Conservation (phyloP, 306 rosid species). For the Sesbania bispinosa region DNA sequence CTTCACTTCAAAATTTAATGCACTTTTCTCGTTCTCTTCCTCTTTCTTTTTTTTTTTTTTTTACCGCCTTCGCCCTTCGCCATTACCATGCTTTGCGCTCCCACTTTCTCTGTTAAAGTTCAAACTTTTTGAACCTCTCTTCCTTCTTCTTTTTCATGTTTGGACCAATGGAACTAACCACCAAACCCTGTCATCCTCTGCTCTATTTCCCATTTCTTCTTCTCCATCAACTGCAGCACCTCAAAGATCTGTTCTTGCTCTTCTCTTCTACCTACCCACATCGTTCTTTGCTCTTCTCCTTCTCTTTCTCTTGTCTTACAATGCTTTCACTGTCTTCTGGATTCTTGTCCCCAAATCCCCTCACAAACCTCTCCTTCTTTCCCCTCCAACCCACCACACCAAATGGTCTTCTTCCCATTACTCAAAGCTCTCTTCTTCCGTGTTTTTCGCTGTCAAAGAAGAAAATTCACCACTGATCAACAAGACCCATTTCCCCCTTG, state of each 20-base stretch:
- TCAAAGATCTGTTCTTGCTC: conserved; percentile 37
- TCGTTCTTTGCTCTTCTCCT: conserved; percentile 53
- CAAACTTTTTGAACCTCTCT: neutral
- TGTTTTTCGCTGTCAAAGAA: conserved; percentile 36
- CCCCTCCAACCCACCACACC: conserved; percentile 8
- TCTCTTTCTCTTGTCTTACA: conserved; percentile 59
- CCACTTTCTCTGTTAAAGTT: neutral
- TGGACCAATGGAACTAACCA: neutral
- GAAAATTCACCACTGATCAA: conserved; percentile 27
- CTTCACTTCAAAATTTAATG: neutral
- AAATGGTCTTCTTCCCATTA: conserved; percentile 34
- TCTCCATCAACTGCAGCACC: conserved; percentile 31
- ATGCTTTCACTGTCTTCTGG: conserved; percentile 51
- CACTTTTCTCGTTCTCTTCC: no score
- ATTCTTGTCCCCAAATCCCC: conserved; percentile 40
- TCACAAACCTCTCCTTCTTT: conserved; percentile 1
- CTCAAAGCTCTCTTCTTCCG: conserved; percentile 40
- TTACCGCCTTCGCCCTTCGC: neutral
- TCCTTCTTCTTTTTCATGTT: neutral
- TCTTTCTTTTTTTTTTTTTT: neutral
- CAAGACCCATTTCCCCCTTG: conserved; percentile 25
- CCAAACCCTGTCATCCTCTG: conserved; percentile 4
- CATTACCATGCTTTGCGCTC: neutral
- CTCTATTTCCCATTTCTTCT: neutral
- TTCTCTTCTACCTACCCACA: conserved; percentile 48